Conservation (phyloP, 345 rosid species). For the Sonneratia caseolaris region DNA sequence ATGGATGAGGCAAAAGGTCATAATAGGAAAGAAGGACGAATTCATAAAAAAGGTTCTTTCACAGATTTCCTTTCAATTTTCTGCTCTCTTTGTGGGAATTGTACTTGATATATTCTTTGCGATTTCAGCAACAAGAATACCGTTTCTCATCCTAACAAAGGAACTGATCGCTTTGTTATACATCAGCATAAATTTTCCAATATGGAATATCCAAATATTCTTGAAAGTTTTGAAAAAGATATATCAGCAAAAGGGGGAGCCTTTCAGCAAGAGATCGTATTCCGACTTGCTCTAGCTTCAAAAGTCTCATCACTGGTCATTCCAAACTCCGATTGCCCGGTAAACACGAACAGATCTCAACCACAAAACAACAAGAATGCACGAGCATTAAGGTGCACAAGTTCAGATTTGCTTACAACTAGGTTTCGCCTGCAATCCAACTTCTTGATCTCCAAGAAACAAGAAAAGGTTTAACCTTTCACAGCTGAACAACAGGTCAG, state of each 20-base stretch:
- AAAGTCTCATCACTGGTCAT: neutral
- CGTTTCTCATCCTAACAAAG: neutral
- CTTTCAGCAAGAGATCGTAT: neutral
- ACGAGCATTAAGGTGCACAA: neutral
- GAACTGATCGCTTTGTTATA: neutral
- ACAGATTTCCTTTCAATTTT: neutral
- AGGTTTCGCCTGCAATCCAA: neutral
- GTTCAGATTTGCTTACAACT: slow-evolving; percentile 4
- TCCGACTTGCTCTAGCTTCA: neutral
- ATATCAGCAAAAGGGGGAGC: no score
- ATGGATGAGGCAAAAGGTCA: neutral
- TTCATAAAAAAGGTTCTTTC: neutral
- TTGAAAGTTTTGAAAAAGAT: neutral
- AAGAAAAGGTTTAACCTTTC: neutral
- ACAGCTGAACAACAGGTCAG: neutral
- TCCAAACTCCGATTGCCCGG: neutral
- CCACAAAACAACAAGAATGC: neutral
- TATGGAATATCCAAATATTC: neutral
- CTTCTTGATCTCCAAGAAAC: neutral
- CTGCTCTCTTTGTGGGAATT: neutral
- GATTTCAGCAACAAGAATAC: neutral
- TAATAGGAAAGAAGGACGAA: neutral
- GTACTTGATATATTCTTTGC: neutral
- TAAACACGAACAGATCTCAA: neutral
- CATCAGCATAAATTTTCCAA: neutral